These are phyloP conservation scores for Sclerotinia sclerotiorum DNA, from an alignment of 2,329 filamentous ascomycete genomes.

Conservation along the genomic window DNA sequence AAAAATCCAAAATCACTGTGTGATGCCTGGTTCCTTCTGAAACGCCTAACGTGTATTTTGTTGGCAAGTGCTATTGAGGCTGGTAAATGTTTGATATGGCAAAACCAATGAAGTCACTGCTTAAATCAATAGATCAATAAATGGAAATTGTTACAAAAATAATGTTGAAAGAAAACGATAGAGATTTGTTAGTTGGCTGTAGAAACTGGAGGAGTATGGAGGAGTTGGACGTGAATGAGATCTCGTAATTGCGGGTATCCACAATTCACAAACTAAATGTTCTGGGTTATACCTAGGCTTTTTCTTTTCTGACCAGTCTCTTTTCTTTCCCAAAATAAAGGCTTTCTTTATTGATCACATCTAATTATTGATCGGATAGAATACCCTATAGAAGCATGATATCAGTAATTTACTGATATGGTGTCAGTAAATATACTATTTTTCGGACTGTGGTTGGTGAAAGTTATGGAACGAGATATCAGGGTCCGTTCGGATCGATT, in stretches of 20 bases:
- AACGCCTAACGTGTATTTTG: slow-evolving; percentile 15
- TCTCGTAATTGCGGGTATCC: slow-evolving; percentile 18
- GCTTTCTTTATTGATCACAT: neutral
- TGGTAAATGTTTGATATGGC: neutral
- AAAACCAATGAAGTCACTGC: neutral
- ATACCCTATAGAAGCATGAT: too few species aligned
- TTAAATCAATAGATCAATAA: neutral
- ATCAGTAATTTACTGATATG: too few species aligned
- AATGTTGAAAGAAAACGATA: neutral
- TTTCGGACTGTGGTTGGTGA: too few species aligned
- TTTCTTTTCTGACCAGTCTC: neutral
- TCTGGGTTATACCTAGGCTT: neutral
- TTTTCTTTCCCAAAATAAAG: neutral
- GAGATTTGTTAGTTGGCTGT: neutral
- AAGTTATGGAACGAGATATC: too few species aligned
- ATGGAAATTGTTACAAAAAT: neutral
- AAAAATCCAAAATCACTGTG: slow-evolving; percentile 4
- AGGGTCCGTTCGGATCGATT: too few species aligned
- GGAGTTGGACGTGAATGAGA: slow-evolving; percentile 2
- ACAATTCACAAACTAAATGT: slow-evolving; percentile 5
- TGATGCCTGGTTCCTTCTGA: slow-evolving; percentile 22
- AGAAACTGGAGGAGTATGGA: too few species aligned
- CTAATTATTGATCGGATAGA: too few species aligned
- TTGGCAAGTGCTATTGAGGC: slow-evolving; percentile 15
- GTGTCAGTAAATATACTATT: too few species aligned